Evolutionary conservation across 768 basidiomycete genomes (phyloP), one percentile per base, ranked within the genome.

Genomic region (Suillus hirtellus): DNA sequence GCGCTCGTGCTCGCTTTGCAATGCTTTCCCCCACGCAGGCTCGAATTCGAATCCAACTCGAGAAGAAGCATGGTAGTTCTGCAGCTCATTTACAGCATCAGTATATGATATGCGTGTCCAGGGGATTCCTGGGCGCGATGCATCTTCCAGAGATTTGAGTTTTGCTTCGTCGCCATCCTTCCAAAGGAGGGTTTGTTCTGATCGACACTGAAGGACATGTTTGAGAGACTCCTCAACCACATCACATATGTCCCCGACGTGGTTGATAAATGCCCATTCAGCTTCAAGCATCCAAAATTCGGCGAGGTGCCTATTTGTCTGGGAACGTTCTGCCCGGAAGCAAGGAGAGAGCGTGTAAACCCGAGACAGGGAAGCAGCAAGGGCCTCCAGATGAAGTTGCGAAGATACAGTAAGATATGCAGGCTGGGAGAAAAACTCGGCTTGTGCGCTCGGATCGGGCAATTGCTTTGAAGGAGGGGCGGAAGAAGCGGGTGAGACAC

Each of bases 211-310:
- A 62, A 55, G 78, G 60, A 63, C 73, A 31, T 72, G 67, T 78
- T 79, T 86, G 66, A 84, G 80, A 60, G 76, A 80, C 21, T 75
- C 80, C 71, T 92, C 90, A 3, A 85, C 82, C 27, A 89, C 77
- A 50, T 74, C 69, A 73, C 88, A 85, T 19, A 91, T 73, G 47
- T 82, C 79, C 3, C 78, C 77, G 4, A 89, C 72, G 9, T 73
- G 72, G 27, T 69, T 67, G 24, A 80, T 77, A 71, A 87, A 90
- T 0, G 87, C 87, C 84, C 93, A 89, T 72, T 99, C 97, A 0
- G 93, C 96, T 77, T 99, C 97, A 60, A 98, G 86, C 97, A 99
- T 99, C 92, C 94, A 98, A 75, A 99, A 99, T 75, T 99, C 97
- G 59, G 93, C 88, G 14, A 99, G 84, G 72, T 99, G 97, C n/a